A percentile compares a stretch with the other conserved stretches of the same genome.
phyloP scores from a whole-genome alignment of 2,329 filamentous ascomycete species.

The Fusarium kyushuense region DNA sequence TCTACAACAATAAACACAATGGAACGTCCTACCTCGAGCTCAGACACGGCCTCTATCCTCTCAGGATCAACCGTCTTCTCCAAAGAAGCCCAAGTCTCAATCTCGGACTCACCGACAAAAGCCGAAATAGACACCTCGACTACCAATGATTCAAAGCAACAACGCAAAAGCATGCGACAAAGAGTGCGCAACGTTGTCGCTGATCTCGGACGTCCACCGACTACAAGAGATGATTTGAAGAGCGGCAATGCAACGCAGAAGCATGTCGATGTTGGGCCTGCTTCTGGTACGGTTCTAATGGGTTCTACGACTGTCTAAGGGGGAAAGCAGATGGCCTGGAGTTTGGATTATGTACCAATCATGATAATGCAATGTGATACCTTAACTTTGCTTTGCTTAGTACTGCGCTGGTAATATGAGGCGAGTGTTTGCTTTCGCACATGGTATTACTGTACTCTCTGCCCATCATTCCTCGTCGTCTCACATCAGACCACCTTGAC shows the following conservation, averaged over 20 bases:
- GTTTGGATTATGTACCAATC: background rate
- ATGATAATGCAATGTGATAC: background rate
- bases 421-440: background rate
- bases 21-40: conserved; percentile 42
- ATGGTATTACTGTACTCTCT: background rate
- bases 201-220: conserved; percentile 52
- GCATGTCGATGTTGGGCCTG: conserved; percentile 47
- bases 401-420: background rate
- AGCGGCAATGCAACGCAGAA: conserved; percentile 49
- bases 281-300: conserved; percentile 44
- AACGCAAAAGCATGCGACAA: conserved; percentile 49
- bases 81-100: conserved; percentile 42
- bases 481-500: conserved; percentile 5
- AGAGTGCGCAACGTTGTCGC: conserved; percentile 52
- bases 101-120: conserved; percentile 21
- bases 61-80: conserved; percentile 50
- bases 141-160: conserved; percentile 20
- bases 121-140: conserved; percentile 3
- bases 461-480: background rate
- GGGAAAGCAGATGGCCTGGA: background rate
- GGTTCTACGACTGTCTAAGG: conserved; percentile 39
- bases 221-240: conserved; percentile 50
- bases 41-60: conserved; percentile 50
- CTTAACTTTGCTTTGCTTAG: background rate
- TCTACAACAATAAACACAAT: conserved; percentile 28